These are phyloP conservation scores for Stephania japonica DNA, from an alignment of 164 flowering plant genomes.

Conservation along the genomic window DNA sequence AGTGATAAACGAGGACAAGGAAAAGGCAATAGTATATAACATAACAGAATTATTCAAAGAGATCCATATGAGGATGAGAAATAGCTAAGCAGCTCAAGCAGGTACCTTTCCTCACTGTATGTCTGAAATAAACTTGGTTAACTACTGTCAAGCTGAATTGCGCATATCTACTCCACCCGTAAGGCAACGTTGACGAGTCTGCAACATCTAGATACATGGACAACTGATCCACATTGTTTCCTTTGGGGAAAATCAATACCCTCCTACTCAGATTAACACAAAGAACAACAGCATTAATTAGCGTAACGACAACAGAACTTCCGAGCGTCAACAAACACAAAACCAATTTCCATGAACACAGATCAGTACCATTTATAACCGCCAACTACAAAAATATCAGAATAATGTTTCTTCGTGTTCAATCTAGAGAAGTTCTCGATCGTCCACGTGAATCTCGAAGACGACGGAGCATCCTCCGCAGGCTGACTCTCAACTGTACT, in stretches of 20 bases:
- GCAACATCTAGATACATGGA: conserved; percentile 72
- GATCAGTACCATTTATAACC: conserved; percentile 58
- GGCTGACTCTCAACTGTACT: conserved; percentile 41
- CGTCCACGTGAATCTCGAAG: conserved; percentile 60
- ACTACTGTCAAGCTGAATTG: conserved; percentile 51
- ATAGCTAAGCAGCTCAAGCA: neutral
- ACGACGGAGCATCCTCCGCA: conserved; percentile 47
- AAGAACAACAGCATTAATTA: neutral
- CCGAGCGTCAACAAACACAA: neutral
- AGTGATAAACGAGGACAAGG: neutral
- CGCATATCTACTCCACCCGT: conserved; percentile 64
- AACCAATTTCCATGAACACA: neutral
- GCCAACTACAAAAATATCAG: conserved; percentile 53
- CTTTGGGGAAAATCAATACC: conserved; percentile 58
- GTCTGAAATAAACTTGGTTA: conserved; percentile 47
- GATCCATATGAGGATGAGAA: neutral
- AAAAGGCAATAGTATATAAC: neutral
- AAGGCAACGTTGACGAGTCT: conserved; percentile 47
- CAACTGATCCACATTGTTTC: conserved; percentile 55
- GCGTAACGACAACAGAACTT: neutral
- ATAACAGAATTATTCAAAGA: neutral
- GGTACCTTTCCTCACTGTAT: conserved; percentile 48
- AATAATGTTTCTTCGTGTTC: conserved; percentile 51
- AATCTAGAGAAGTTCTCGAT: conserved; percentile 57
- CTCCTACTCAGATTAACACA: conserved; percentile 38